Evolutionary conservation across 2,329 filamentous ascomycete species (phyloP).

Genomic region (Aspergillus uvarum): DNA sequence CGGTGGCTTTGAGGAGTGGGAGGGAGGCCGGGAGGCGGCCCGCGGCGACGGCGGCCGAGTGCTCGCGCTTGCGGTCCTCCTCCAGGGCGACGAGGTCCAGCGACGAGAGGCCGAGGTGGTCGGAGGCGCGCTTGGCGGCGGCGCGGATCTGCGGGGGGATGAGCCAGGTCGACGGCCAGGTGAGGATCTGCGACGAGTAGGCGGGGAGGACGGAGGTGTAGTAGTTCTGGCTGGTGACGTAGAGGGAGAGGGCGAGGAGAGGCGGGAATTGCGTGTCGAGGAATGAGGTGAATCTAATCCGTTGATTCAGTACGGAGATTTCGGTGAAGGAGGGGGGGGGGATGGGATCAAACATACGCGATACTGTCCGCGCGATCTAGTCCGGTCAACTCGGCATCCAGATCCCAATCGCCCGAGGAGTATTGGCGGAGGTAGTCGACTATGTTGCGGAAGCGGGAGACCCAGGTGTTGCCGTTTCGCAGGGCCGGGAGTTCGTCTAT

Average conservation of each 20-base stretch:
- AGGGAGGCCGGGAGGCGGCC: constrained; percentile 51
- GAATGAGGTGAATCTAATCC: constrained; percentile 58
- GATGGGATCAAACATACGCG: constrained; percentile 41
- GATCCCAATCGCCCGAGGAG: constrained; percentile 50
- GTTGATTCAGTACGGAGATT: too few relatives aligned
- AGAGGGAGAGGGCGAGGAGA: constrained; percentile 82
- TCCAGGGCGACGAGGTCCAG: constrained; percentile 60
- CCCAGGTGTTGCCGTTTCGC: constrained; percentile 54
- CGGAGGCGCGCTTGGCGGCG: constrained; percentile 68
- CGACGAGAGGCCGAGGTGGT: constrained; percentile 66
- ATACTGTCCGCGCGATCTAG: constrained; percentile 50
- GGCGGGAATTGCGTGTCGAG: constrained; percentile 72
- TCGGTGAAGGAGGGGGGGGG: background rate
- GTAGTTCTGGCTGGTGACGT: constrained; percentile 89
- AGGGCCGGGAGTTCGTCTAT: constrained; percentile 59
- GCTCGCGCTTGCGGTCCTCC: constrained; percentile 40
- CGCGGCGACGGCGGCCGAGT: constrained; percentile 39
- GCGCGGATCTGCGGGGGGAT: constrained; percentile 72
- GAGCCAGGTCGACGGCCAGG: constrained; percentile 86
- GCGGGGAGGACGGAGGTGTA: constrained; percentile 71
- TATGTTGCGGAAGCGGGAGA: constrained; percentile 56
- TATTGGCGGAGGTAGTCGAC: constrained; percentile 51
- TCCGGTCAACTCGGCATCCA: constrained; percentile 46
- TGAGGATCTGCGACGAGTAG: constrained; percentile 69
- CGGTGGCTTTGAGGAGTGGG: constrained; percentile 51